Evolutionary conservation across 1,139 yeast genomes (phyloP), one percentile per base, ranked within the genome.

Genomic region (Lodderomyces orthopsilosis): DNA sequence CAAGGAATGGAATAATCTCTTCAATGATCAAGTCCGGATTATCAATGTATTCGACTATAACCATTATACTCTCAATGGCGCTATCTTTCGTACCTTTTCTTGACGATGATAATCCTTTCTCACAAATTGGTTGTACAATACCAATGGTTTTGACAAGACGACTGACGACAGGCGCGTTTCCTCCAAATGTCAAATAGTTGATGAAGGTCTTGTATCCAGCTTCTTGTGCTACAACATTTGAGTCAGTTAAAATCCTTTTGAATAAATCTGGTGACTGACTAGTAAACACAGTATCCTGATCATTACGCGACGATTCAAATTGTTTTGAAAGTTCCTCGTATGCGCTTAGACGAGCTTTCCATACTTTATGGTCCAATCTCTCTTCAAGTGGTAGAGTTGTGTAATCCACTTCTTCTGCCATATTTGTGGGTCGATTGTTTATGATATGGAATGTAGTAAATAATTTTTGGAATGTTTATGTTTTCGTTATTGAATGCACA

Each of bases 151-250:
- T 55, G 12, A 43, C 33, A 61, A 67, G 55, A 51, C 63, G 43
- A 53, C 45, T 45, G 63, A 74, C 50, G 60, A 68, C 41, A 52
- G 56, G 6, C 1, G 63, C 46, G 4, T 75, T 55, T 0, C 84
- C 87, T 1, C 88, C 90, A 55, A 62, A 77, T 54, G 79, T 77
- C 44, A 87, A 66, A 52, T 79, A 77, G n/a, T 77, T 74, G 12
- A 65, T 63, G 21, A 87, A 62, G 5, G 86, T 73, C 10, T 68
- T 62, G 32, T 89, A 68, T 10, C 90, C 98, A 0, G 85, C 68
- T 58, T 93, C 98, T 54, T 90, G 96, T 0, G 98, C 96, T 18
- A 87, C 95, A 13, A 90, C 97, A 60, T 93, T 93, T 35, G 85
- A 62, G 59, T 93, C 99, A 6, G 78, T 72, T 9, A 85, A 80